Conservation (phyloP, 495 filamentous ascomycete species). For the Peziza echinospora region DNA sequence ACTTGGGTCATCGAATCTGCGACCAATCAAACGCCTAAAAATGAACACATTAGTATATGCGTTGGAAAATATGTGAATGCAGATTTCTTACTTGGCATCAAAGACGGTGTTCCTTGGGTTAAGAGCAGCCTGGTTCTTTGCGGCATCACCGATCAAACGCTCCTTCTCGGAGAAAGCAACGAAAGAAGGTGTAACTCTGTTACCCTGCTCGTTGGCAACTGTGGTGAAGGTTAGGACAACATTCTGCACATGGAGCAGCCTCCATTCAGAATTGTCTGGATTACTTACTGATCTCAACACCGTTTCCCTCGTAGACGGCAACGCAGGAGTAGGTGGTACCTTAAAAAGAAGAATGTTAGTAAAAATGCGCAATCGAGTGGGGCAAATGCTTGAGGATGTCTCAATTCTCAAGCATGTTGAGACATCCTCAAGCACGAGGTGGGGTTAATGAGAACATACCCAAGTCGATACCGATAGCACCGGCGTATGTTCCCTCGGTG, state of each 20-base stretch:
- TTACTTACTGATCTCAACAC: conserved; percentile 87
- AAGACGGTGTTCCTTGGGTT: conserved; percentile 96
- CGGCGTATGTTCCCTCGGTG: conserved; percentile 94
- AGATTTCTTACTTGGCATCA: conserved; percentile 61
- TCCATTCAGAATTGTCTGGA: neutral
- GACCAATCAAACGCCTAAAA: conserved; percentile 71
- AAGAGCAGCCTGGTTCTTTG: conserved; percentile 99
- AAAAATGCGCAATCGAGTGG: neutral
- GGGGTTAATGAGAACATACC: conserved; percentile 34
- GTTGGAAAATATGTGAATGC: conserved; percentile 7
- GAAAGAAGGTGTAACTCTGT: conserved; percentile 94
- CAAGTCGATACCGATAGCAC: conserved; percentile 98
- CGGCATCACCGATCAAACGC: conserved; percentile 94
- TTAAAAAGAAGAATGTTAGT: conserved; percentile 22
- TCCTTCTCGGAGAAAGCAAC: conserved; percentile 97
- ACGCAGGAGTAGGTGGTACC: conserved; percentile 99
- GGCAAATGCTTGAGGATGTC: neutral
- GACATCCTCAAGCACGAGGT: conserved; percentile 9
- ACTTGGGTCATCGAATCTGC: conserved; percentile 79
- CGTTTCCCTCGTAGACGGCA: conserved; percentile 95
- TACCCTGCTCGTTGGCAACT: conserved; percentile 96
- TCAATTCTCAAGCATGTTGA: conserved; percentile 2
- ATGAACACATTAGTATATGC: neutral
- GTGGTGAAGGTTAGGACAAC: neutral
- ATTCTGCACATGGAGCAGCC: neutral